Percentiles rank a stretch among this genome's conserved stretches.
Conservation (phyloP, 352 stramenopile species). For the Globisporangium cylindrosporum region DNA sequence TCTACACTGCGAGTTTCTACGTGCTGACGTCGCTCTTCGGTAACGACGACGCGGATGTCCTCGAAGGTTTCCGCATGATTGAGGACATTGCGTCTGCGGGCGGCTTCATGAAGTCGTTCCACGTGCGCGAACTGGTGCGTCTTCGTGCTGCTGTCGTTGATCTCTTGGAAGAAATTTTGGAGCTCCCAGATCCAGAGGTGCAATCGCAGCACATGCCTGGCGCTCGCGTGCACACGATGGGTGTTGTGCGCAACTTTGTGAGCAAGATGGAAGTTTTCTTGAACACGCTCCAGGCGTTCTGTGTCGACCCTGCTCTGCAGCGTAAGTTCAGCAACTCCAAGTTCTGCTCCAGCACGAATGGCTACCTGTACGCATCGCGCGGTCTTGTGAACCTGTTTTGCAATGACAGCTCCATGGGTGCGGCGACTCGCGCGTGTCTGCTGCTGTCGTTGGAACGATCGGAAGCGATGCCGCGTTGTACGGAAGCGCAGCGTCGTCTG, state of each 20-base stretch:
- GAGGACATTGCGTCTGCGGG: slow-evolving; percentile 64
- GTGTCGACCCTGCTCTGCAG: slow-evolving; percentile 52
- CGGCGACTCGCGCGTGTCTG: slow-evolving; percentile 61
- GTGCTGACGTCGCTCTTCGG: slow-evolving; percentile 70
- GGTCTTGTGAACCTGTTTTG: slow-evolving; percentile 72
- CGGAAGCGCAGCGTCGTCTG: slow-evolving; percentile 68
- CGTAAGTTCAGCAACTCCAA: slow-evolving; percentile 79
- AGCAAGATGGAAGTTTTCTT: slow-evolving; percentile 82
- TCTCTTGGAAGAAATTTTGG: slow-evolving; percentile 75
- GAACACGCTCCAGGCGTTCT: slow-evolving; percentile 65
- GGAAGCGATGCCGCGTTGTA: slow-evolving; percentile 63
- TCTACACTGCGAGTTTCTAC: slow-evolving; percentile 80
- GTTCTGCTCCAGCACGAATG: slow-evolving; percentile 63
- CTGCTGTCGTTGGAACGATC: slow-evolving; percentile 61
- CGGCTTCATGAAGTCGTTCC: slow-evolving; percentile 77
- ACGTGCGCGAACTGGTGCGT: slow-evolving; percentile 59
- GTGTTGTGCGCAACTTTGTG: slow-evolving; percentile 88
- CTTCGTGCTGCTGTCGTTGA: slow-evolving; percentile 66
- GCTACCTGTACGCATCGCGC: slow-evolving; percentile 64
- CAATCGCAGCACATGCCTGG: slow-evolving; percentile 67
- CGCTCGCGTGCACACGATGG: slow-evolving; percentile 69
- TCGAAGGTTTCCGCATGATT: slow-evolving; percentile 77
- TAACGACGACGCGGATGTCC: slow-evolving; percentile 74
- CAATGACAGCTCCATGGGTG: slow-evolving; percentile 71
- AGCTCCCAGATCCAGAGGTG: slow-evolving; percentile 74